Base-by-base conservation (phyloP, 192 early-diverging fungal genomes). In the Coemansia sp. region DNA sequence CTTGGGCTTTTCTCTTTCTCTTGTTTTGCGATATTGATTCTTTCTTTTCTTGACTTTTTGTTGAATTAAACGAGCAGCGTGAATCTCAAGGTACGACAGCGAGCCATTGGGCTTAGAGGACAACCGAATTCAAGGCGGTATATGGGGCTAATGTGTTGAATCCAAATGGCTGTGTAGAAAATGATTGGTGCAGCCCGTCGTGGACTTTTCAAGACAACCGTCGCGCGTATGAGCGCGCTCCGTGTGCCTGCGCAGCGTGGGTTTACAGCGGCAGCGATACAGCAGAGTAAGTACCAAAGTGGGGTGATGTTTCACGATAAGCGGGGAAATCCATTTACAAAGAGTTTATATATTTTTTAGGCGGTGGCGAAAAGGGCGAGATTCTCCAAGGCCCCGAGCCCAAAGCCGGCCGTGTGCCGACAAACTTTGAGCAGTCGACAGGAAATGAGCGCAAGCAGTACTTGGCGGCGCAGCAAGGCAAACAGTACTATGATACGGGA, bases 371-470 rank as follows among this genome's bases (percentile, higher is more conserved):
- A 20, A 62, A 62, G 19, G 43, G 39, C 1, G 61, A 65, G 32
- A 74, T 81, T 18, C 27, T 71, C 27, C 68, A 74, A 59, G 90
- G 90, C 39, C 86, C 90, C 41, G 91, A 88, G 59, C 84, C 83
- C 43, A 74, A 80, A 29, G 79, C 89, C 51, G 94, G 92, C 72
- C 74, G 82, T 26, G 82, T 88, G 20, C 86, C 89, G 24, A 93
- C 93, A 65, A 90, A 94, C 74, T 85, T 90, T 76, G 93, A 97
- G 64, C 85, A 97, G 64, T 80, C 93, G 58, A 90, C 95, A 54
- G 95, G 97, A 83, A 71, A 86, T 61, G 93, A 96, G 82, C 94
- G 95, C 75, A 83, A 84, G 68, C 94, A 99, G 86, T 85, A 89
- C 65, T 80, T 98, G 61, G 85, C 87, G 48, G 86, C 85, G 56